phyloP scores from a whole-genome alignment of 768 basidiomycete species.

The Asterophora parasitica region DNA sequence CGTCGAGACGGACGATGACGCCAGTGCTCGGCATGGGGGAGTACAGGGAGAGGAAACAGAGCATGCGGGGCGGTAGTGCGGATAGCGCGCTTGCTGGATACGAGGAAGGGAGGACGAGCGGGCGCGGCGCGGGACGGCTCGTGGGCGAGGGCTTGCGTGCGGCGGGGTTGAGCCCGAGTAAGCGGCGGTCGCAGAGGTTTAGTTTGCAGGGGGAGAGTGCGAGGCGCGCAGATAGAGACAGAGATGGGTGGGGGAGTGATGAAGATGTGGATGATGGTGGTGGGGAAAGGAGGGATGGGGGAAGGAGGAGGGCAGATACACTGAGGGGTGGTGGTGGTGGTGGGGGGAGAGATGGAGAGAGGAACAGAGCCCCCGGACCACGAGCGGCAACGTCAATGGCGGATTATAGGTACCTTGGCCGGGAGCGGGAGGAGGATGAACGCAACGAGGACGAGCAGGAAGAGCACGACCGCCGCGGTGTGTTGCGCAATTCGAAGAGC shows the following conservation, averaged over 20 bases:
- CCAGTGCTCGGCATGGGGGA: slow-evolving; percentile 17
- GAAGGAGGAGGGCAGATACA: slow-evolving; percentile 8
- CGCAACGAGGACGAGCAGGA: neutral
- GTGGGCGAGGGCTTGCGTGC: slow-evolving; percentile 67
- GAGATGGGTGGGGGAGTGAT: neutral
- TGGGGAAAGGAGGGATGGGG: slow-evolving; percentile 11
- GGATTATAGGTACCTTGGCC: slow-evolving; percentile 33
- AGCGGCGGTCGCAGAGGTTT: slow-evolving; percentile 18
- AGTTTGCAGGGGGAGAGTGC: slow-evolving; percentile 14
- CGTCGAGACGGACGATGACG: slow-evolving; percentile 2
- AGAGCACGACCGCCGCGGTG: neutral
- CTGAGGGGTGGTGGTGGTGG: neutral
- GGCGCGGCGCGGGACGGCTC: slow-evolving; percentile 46
- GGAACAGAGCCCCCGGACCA: neutral
- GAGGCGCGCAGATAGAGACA: neutral
- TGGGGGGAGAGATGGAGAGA: slow-evolving; percentile 3
- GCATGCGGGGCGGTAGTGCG: slow-evolving; percentile 60
- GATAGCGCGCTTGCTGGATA: slow-evolving; percentile 53
- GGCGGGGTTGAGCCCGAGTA: slow-evolving; percentile 53
- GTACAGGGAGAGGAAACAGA: slow-evolving; percentile 47
- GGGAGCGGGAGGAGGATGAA: slow-evolving; percentile 10
- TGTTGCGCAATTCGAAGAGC: slow-evolving; percentile 8
- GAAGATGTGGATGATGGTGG: slow-evolving; percentile 8
- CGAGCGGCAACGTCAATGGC: slow-evolving; percentile 58
- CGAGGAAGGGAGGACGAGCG: slow-evolving; percentile 13